Evolutionary conservation across 1,284 basidiomycete genomes (phyloP).

Genomic region (Cryptococcus deneoformans): DNA sequence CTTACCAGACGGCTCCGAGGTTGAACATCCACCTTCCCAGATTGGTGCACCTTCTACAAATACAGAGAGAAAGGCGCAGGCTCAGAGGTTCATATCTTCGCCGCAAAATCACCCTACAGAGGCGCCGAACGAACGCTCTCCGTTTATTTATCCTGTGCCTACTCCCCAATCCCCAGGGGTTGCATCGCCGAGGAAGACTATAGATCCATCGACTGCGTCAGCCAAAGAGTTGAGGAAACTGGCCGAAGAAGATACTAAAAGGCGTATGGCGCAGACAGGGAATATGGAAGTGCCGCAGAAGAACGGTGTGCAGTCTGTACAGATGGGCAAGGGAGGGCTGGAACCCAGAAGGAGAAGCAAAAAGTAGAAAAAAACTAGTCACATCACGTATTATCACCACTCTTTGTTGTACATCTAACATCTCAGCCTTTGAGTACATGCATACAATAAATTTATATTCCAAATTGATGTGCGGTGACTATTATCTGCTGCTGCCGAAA

Average conservation of each 20-base stretch:
- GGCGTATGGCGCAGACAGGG: constrained; percentile 33
- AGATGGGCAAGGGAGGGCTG: constrained; percentile 1
- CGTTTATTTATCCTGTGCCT: constrained; percentile 17
- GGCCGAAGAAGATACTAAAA: constrained; percentile 42
- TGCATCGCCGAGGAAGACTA: constrained; percentile 27
- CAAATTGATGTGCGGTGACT: background rate
- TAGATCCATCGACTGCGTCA: constrained; percentile 26
- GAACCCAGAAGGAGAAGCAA: constrained; percentile 5
- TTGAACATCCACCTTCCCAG: background rate
- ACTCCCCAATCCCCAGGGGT: constrained; percentile 18
- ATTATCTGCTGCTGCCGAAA: background rate
- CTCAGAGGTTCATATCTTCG: constrained; percentile 1
- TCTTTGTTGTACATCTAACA: background rate
- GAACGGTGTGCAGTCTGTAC: constrained; percentile 1
- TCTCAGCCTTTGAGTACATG: background rate
- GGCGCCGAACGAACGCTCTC: background rate
- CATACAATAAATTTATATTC: background rate
- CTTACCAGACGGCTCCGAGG: constrained; percentile 20
- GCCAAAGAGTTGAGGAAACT: constrained; percentile 34
- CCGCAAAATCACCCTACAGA: background rate
- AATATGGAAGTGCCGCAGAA: constrained; percentile 2
- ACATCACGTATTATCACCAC: background rate
- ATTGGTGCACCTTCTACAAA: constrained; percentile 16
- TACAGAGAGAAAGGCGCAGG: constrained; percentile 6
- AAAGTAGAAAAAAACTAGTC: background rate